These are phyloP conservation scores for Fusarium tricinctum DNA, from an alignment of 2,329 filamentous ascomycete genomes.

Conservation along the genomic window DNA sequence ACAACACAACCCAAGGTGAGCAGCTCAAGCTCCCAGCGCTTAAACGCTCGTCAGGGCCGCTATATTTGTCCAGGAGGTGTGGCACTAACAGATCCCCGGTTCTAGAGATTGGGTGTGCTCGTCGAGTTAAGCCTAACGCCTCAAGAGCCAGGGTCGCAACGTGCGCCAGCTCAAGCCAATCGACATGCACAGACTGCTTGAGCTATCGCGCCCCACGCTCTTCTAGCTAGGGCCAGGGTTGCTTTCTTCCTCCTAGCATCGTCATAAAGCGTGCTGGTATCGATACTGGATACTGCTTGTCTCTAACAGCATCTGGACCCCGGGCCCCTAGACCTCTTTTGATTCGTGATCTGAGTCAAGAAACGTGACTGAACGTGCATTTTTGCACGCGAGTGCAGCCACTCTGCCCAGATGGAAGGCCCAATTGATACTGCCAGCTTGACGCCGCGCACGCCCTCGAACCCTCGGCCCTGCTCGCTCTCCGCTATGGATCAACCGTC, in stretches of 20 bases:
- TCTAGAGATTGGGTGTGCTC: slow-evolving; percentile 34
- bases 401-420: slow-evolving; percentile 19
- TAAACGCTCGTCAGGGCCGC: slow-evolving; percentile 46
- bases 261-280: slow-evolving; percentile 34
- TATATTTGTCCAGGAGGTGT: slow-evolving; percentile 50
- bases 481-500: slow-evolving; percentile 1
- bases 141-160: slow-evolving; percentile 37
- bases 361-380: slow-evolving; percentile 44
- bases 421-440: slow-evolving; percentile 28
- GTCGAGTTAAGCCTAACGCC: slow-evolving; percentile 37
- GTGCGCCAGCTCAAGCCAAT: slow-evolving; percentile 40
- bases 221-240: slow-evolving; percentile 21
- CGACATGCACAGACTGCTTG: slow-evolving; percentile 30
- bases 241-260: slow-evolving; percentile 27
- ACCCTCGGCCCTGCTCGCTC: slow-evolving; percentile 13
- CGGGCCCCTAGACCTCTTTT: slow-evolving; percentile 16
- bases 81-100: slow-evolving; percentile 30
- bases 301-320: slow-evolving; percentile 24
- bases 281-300: slow-evolving; percentile 14
- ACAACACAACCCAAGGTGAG: slow-evolving; percentile 11
- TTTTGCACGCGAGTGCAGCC: slow-evolving; percentile 38
- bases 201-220: slow-evolving; percentile 40
- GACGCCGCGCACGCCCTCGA: slow-evolving; percentile 32
- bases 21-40: slow-evolving; percentile 50
- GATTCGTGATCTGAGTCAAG: slow-evolving; percentile 38